Evolutionary conservation across 2,329 filamentous ascomycete genomes (phyloP), one percentile per base, ranked within the genome.

Genomic region (Aspergillus tubingensis): DNA sequence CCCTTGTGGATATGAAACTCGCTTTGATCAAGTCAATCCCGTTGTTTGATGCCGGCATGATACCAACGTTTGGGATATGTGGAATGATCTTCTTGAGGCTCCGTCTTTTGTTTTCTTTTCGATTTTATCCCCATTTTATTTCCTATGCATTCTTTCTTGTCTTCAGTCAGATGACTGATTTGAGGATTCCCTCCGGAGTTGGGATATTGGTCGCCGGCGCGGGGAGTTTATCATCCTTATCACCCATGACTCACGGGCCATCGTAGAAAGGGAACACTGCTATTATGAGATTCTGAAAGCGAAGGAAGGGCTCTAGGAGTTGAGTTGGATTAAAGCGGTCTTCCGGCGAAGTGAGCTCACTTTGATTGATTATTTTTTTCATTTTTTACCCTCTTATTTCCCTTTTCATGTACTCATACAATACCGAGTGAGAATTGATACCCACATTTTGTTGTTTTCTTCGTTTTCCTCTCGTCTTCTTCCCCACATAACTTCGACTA

Each of bases 31-130:
- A 61, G 62, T 57, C 60, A 36, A 58, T 51, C 41, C 32, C 49
- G 60, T 60, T 48, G 47, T 65, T 62, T 63, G 57, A 64, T 62
- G 62, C 62, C 62, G 63, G 57, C 64, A 69, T 68, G 67, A 69
- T 69, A 69, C 67, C 66, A 69, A 65, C 59, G 61, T 64, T 64
- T 65, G 60, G 62, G 62, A 67, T 68, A 66, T 61, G 65, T 65
- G 67, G 63, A 65, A 68, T 63, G 68, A 69, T 50, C 47, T 55
- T 55, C 32, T 30, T 32, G 15, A 32, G 52, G 53, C 39, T 27
- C 19, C 30, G 15, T 15, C 15, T 54, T 23, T 15, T 11, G 32
- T 13, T 36, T 36, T 36, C 11, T 13, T 36, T 36, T 36, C 32
- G 32, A 36, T 36, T 36, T 36, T 11, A 36, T 5, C 32, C 10